Evolutionary conservation across 176 grass and related monocot species (phyloP).

Genomic region (Zoysia japonica): DNA sequence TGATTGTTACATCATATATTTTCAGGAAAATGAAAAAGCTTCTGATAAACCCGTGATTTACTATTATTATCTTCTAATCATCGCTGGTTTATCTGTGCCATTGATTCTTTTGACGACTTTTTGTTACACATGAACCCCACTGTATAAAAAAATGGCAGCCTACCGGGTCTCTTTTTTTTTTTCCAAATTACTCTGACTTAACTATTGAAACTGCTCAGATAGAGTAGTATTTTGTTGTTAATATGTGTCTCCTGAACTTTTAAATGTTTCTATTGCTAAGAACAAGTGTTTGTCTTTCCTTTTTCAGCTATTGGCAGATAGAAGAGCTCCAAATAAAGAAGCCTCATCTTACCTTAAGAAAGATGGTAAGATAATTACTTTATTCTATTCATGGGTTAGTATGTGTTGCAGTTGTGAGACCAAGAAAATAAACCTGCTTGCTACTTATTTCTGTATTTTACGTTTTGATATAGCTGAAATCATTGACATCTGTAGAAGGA

Average conservation of each 20-base stretch:
- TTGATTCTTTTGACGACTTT: too few relatives aligned
- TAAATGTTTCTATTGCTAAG: slow-evolving; percentile 20
- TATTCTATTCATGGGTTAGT: slow-evolving; percentile 22
- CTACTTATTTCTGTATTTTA: background rate
- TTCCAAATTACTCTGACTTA: background rate
- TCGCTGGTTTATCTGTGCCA: too few relatives aligned
- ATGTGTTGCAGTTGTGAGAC: background rate
- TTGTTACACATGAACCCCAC: too few relatives aligned
- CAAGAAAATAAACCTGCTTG: background rate
- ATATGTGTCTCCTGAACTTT: background rate
- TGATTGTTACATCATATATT: too few relatives aligned
- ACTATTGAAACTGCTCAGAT: background rate
- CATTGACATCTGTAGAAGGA: background rate
- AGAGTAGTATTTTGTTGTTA: background rate
- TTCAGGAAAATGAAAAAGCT: too few relatives aligned
- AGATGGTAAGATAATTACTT: slow-evolving; percentile 52
- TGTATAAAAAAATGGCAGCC: too few relatives aligned
- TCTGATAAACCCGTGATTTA: too few relatives aligned
- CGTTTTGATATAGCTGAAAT: background rate
- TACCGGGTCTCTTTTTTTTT: background rate
- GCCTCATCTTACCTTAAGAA: slow-evolving; percentile 47
- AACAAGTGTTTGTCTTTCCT: background rate
- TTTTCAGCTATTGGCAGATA: slow-evolving; percentile 79
- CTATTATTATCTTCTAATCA: too few relatives aligned
- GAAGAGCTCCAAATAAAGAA: slow-evolving; percentile 46